Evolutionary conservation across 106 monocot genomes (phyloP).

Genomic region (Allium sativum): DNA sequence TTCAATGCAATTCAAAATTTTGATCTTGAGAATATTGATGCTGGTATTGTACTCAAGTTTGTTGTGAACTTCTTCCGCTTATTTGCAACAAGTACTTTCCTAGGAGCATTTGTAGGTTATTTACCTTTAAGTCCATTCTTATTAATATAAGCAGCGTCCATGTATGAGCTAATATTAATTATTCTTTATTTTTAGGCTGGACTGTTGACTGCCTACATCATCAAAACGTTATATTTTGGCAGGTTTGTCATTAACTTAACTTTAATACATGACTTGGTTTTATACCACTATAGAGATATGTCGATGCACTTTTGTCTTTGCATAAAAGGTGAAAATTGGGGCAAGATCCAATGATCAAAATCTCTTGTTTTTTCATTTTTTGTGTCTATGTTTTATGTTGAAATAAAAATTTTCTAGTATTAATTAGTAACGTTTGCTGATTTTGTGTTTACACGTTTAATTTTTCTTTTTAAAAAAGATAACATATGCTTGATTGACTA

Average conservation of each 20-base stretch:
- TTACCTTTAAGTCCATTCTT: background rate
- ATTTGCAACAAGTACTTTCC: conserved; percentile 54
- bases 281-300: too few species aligned
- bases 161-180: conserved; percentile 5
- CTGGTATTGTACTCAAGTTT: conserved; percentile 20
- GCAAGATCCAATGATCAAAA: too few species aligned
- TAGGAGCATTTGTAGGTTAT: conserved; percentile 61
- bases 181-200: conserved; percentile 42
- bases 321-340: too few species aligned
- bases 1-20: conserved; percentile 70
- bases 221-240: conserved; percentile 84
- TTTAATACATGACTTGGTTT: background rate
- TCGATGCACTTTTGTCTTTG: too few species aligned
- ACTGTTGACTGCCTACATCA: conserved; percentile 77
- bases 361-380: too few species aligned
- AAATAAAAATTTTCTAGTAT: too few species aligned
- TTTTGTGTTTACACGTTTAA: too few species aligned
- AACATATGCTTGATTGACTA: too few species aligned
- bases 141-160: background rate
- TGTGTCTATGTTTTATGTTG: too few species aligned
- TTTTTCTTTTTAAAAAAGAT: too few species aligned
- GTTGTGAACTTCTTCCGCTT: conserved; percentile 49
- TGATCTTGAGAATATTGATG: conserved; percentile 47
- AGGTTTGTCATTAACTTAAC: conserved; percentile 34
- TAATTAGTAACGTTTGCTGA: too few species aligned